Evolutionary conservation across 805 yeast species (phyloP).

Genomic region (Candida methanosorbosa): DNA sequence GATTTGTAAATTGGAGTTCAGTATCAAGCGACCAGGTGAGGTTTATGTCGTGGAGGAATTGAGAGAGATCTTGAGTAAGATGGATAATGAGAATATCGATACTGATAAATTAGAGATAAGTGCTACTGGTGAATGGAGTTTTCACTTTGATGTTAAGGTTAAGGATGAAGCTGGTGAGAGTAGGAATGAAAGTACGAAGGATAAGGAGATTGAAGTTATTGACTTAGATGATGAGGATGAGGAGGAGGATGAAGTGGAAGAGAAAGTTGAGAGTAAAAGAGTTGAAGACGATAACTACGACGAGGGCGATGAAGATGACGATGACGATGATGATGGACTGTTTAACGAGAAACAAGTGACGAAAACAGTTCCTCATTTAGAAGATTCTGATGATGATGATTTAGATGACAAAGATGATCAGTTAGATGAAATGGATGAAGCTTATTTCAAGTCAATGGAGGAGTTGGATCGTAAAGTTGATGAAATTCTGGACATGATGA

Average conservation of each 20-base stretch:
- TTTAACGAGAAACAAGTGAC: too few species aligned
- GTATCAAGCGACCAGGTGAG: slow-evolving; percentile 22
- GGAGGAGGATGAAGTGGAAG: slow-evolving; percentile 5
- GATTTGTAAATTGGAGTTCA: slow-evolving; percentile 25
- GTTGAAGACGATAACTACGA: not conserved
- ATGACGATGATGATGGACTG: not conserved
- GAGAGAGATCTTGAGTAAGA: slow-evolving; percentile 15
- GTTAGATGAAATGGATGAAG: not conserved
- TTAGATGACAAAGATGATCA: too few species aligned
- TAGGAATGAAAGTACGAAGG: slow-evolving; percentile 5
- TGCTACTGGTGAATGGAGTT: slow-evolving; percentile 19
- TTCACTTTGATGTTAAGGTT: slow-evolving; percentile 2
- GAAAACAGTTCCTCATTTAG: too few species aligned
- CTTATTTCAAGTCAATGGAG: too few species aligned
- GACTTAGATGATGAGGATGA: slow-evolving; percentile 11
- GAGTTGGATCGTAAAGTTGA: too few species aligned
- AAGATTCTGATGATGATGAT: slow-evolving; percentile 13
- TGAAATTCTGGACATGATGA: too few species aligned
- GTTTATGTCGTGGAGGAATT: slow-evolving; percentile 23
- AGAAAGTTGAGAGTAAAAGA: not conserved
- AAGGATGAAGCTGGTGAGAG: slow-evolving; percentile 5
- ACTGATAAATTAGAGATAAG: slow-evolving; percentile 17
- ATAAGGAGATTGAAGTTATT: too few species aligned
- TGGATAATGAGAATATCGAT: slow-evolving; percentile 4
- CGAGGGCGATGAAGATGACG: slow-evolving; percentile 6